phyloP scores from a whole-genome alignment of 495 filamentous ascomycete genomes.

The Tuber microsphaerosporum region DNA sequence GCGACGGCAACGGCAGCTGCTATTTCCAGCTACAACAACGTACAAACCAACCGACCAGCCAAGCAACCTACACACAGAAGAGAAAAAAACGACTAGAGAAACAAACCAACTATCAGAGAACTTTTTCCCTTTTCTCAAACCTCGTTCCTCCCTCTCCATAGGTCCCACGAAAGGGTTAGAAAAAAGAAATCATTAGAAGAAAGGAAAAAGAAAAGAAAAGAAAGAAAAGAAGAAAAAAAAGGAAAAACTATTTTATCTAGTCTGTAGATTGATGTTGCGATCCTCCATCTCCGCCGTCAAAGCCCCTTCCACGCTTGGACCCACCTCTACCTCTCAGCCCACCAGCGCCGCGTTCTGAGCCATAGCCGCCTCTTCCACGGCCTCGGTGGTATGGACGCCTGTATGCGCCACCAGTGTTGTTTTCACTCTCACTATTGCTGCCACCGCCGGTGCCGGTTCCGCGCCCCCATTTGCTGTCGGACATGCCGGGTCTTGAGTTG shows the following conservation, averaged over 20 bases:
- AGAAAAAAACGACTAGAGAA: not conserved
- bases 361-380: slow-evolving; percentile 10
- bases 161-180: not conserved
- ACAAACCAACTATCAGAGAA: not conserved
- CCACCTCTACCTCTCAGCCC: slow-evolving; percentile 10
- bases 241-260: slow-evolving; percentile 17
- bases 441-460: slow-evolving; percentile 47
- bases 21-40: not conserved
- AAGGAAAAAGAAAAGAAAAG: slow-evolving; percentile 8
- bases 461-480: slow-evolving; percentile 57
- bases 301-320: slow-evolving; percentile 1
- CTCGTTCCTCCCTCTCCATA: slow-evolving; percentile 6
- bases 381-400: slow-evolving; percentile 10
- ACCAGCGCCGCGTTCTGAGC: slow-evolving; percentile 3
- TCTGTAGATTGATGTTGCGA: slow-evolving; percentile 23
- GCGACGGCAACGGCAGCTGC: not conserved
- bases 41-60: not conserved
- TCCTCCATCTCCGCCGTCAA: slow-evolving; percentile 26
- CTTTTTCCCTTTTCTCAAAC: slow-evolving; percentile 3
- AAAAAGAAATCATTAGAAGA: slow-evolving; percentile 19
- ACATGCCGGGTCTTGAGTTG: slow-evolving; percentile 59
- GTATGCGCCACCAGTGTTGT: slow-evolving; percentile 22
- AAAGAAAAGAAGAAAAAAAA: slow-evolving; percentile 16
- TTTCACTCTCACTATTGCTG: slow-evolving; percentile 64
- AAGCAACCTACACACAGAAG: not conserved